Evolutionary conservation across 768 basidiomycete species (phyloP).

Genomic region (Leccinellum rugosiceps): DNA sequence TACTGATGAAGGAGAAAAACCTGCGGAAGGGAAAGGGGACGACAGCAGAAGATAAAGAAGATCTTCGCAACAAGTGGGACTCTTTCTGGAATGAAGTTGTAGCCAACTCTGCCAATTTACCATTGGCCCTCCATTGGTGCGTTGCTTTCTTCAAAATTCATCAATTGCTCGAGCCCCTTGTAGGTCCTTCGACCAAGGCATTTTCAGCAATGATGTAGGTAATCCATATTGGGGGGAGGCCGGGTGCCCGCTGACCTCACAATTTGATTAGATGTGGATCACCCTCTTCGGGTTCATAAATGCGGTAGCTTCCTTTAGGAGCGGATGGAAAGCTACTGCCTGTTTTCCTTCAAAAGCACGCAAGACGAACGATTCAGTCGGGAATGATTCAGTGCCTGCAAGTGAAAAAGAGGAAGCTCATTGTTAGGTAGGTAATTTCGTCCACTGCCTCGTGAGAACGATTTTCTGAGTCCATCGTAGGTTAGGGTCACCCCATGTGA

Average conservation of each 20-base stretch:
- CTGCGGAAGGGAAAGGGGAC: slow-evolving; percentile 58
- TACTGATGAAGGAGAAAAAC: slow-evolving; percentile 51
- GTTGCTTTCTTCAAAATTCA: slow-evolving; percentile 13
- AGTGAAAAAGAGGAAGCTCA: slow-evolving; percentile 11
- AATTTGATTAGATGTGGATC: slow-evolving; percentile 35
- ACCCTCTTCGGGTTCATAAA: slow-evolving; percentile 44
- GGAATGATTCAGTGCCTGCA: neutral
- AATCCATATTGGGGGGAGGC: neutral
- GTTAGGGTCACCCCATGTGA: neutral
- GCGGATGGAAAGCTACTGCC: slow-evolving; percentile 71
- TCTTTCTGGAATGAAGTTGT: slow-evolving; percentile 70
- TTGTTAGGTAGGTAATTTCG: slow-evolving; percentile 7
- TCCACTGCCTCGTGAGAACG: neutral
- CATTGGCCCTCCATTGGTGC: slow-evolving; percentile 82
- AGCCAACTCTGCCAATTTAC: slow-evolving; percentile 74
- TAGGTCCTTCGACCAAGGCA: slow-evolving; percentile 68
- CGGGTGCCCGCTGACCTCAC: slow-evolving; percentile 2
- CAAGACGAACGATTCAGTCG: neutral
- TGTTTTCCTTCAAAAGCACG: slow-evolving; percentile 8
- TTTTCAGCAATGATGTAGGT: slow-evolving; percentile 63
- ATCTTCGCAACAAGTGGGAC: slow-evolving; percentile 58
- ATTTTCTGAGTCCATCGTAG: neutral
- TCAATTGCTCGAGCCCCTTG: slow-evolving; percentile 1
- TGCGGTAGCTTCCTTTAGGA: slow-evolving; percentile 59
- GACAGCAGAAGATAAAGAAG: slow-evolving; percentile 50